Evolutionary conservation across 495 filamentous ascomycete genomes (phyloP), one percentile per base, ranked within the genome.

Genomic region (Xylaria curta): DNA sequence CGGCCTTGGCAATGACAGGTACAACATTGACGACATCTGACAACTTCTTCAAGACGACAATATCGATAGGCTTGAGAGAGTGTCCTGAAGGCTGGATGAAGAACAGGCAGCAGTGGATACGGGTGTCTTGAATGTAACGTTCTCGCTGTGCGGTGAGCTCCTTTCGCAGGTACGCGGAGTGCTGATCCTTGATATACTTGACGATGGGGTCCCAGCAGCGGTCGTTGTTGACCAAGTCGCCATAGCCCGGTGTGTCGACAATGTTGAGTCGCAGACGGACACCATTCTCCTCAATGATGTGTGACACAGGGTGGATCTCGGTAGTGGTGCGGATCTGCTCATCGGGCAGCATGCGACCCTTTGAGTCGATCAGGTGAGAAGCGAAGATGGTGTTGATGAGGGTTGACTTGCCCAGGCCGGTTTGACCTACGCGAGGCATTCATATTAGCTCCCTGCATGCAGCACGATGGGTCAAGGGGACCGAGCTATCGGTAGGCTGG

Each of bases 171-270:
- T 97, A 99, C 76, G 97, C 94, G n/a, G 93, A 97, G 87, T 99
- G 97, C 86, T 99, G 96, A 84, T 99, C 97, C 88, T 99, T 99
- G 88, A 99, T 99, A 85, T 99, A 99, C 86, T 98, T 98, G 85
- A 99, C 95, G 80, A 99, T 99, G 63, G 97, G 95, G 77, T 97
- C 91, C 96, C 96, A 99, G 77, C 96, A 99, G 81, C 97, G 94
- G 80, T 98, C 97, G 85, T 99, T 99, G 90, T 99, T 98, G 81
- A 99, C 96, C 78, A 98, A 94, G 82, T 99, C 96, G 78, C 96
- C 96, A 78, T 98, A 99, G 68, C 96, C 96, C 63, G 96, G 96
- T 51, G 96, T 99, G 81, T 99, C 96, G 74, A 99, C 95, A 59
- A 99, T 97, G 78, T 95, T 99, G 79, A 99, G 85, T 73, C 97